Evolutionary conservation across 1,284 basidiomycete genomes (phyloP), one percentile per base, ranked within the genome.

Genomic region (Leccinum holopus): DNA sequence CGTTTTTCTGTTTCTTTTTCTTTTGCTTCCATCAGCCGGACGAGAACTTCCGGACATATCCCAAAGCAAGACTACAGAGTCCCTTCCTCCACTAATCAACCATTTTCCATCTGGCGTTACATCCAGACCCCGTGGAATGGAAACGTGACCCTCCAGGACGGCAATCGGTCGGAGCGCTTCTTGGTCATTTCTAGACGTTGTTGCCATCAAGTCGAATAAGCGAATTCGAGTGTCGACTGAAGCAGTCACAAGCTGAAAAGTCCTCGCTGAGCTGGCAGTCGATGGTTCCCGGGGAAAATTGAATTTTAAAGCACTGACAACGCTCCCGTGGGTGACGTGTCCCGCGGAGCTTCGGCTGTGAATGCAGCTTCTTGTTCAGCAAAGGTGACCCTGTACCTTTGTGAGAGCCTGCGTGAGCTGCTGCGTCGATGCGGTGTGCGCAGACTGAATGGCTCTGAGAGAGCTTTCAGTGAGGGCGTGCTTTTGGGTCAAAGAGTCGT

Each of bases 251-350:
- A 98, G 84, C 69, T 91, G 89, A 84, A 96, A 91, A 58, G 81
- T 83, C 66, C 77, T 79, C 56, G 80, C 78, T 53, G 80, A 80
- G 25, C 70, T 75, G 11, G 83, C 76, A 12, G 81, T 79, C 2
- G 84, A 82, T 8, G 80, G 78, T 65, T 87, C 79, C 64, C 81
- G 80, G 60, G 88, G 84, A 72, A 86, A 91, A 73, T 90, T 89
- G 78, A 97, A 98, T 53, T 84, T 81, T 58, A 97, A 80, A 9
- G 97, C 92, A 65, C 92, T 94, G 69, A 98, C 91, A 58, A 98
- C 92, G 16, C 97, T 96, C 7, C 96, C 97, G 72, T 99, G 97
- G 0, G 97, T 99, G 49, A 93, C 87, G 75, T 90, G 96, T 9
- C 95, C 97, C 18, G 88, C 87, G 3, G 83, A 79, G 54, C 28